phyloP scores from a whole-genome alignment of 306 rosid species.

The Cucurbita argyrosperma region DNA sequence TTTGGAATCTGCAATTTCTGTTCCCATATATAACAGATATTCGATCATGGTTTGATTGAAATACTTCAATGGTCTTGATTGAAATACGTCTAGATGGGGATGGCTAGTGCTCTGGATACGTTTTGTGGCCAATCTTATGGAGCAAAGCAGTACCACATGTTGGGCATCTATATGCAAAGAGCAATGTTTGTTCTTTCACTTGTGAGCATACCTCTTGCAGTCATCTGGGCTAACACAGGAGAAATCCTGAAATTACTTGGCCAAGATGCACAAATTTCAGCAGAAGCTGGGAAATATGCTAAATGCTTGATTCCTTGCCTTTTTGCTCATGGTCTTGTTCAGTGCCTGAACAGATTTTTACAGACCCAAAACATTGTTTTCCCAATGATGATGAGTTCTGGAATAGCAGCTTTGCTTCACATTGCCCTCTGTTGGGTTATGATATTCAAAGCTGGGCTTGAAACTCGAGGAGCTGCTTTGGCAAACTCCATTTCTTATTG shows the following conservation, averaged over 20 bases:
- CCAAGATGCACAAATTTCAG: conserved; percentile 41
- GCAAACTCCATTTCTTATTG: conserved; percentile 48
- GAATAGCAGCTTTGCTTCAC: conserved; percentile 27
- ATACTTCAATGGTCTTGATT: not conserved
- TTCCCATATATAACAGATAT: not conserved
- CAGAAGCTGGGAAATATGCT: conserved; percentile 41
- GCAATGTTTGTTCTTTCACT: conserved; percentile 31
- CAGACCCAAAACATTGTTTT: conserved; percentile 57
- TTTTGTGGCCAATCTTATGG: conserved; percentile 75
- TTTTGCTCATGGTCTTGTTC: conserved; percentile 36
- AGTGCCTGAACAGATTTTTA: conserved; percentile 45
- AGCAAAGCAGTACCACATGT: conserved; percentile 45
- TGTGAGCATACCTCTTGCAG: conserved; percentile 30
- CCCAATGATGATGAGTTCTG: conserved; percentile 53
- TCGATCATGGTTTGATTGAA: not conserved
- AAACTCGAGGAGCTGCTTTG: conserved; percentile 50
- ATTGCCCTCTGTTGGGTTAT: conserved; percentile 39
- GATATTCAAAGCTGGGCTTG: conserved; percentile 40
- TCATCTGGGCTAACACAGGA: conserved; percentile 36
- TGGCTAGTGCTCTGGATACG: conserved; percentile 66
- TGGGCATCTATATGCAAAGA: conserved; percentile 57
- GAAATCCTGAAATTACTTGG: conserved; percentile 27
- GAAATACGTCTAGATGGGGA: conserved; percentile 35
- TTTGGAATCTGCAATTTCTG: not conserved
- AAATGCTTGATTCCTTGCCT: conserved; percentile 47